These are phyloP conservation scores for Candida chauliodis DNA, from an alignment of 805 yeast genomes.

Conservation along the genomic window DNA sequence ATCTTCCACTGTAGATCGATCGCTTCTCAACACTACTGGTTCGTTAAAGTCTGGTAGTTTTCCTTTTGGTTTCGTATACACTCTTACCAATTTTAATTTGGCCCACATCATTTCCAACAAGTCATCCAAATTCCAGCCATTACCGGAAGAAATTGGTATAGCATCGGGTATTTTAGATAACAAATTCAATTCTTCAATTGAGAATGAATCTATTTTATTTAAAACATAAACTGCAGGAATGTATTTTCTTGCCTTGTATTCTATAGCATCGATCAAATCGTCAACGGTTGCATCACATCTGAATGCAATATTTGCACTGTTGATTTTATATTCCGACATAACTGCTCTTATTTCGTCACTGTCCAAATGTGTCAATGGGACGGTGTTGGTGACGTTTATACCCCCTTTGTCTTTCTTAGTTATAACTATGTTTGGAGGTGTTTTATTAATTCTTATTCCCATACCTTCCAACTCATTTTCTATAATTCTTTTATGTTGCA, in stretches of 20 bases:
- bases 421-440: slow-evolving; percentile 88
- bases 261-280: slow-evolving; percentile 91
- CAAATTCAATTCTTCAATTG: slow-evolving; percentile 88
- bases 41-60: slow-evolving; percentile 88
- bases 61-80: slow-evolving; percentile 97
- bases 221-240: slow-evolving; percentile 94
- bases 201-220: slow-evolving; percentile 93
- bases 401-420: slow-evolving; percentile 97
- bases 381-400: slow-evolving; percentile 87
- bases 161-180: slow-evolving; percentile 93
- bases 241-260: slow-evolving; percentile 84
- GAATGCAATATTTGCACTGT: slow-evolving; percentile 93
- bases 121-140: slow-evolving; percentile 97
- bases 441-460: slow-evolving; percentile 89
- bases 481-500: slow-evolving; percentile 88
- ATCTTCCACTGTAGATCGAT: slow-evolving; percentile 84
- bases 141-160: slow-evolving; percentile 92
- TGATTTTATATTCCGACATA: slow-evolving; percentile 90
- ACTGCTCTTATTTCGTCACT: slow-evolving; percentile 94
- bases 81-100: slow-evolving; percentile 83
- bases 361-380: slow-evolving; percentile 86
- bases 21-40: slow-evolving; percentile 87
- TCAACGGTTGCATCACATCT: slow-evolving; percentile 98
- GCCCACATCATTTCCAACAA: slow-evolving; percentile 95
- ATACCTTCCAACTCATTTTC: slow-evolving; percentile 96